phyloP scores from a whole-genome alignment of 75 land plant genomes.

The Cryptomeria japonica region DNA sequence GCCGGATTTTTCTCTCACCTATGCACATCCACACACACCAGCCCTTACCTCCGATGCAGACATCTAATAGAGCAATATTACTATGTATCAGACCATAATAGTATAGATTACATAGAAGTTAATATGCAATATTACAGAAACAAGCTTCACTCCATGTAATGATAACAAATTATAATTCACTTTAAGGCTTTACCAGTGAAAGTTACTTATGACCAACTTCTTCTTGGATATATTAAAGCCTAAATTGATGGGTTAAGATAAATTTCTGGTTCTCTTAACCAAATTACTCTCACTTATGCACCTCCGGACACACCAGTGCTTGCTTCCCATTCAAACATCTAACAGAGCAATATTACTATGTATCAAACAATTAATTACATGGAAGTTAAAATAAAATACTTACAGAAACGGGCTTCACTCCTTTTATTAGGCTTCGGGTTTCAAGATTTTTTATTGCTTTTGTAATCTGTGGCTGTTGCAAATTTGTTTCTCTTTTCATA shows the following conservation, averaged over 20 bases:
- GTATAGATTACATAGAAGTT: not conserved
- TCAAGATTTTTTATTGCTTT: slow-evolving; percentile 43
- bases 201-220: not conserved
- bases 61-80: not conserved
- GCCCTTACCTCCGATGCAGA: not conserved
- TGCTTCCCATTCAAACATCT: not conserved
- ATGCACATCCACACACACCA: not conserved
- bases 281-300: not conserved
- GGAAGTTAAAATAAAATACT: not conserved
- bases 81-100: not conserved
- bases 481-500: slow-evolving; percentile 30
- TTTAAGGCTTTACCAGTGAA: not conserved
- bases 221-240: not conserved
- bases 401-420: slow-evolving; percentile 24
- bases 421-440: slow-evolving; percentile 29
- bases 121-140: slow-evolving; percentile 7
- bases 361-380: not conserved
- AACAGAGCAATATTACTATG: not conserved
- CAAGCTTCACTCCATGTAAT: slow-evolving; percentile 30
- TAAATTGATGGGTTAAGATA: not conserved
- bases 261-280: not conserved
- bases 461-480: slow-evolving; percentile 40
- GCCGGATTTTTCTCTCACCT: not conserved
- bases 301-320: not conserved
- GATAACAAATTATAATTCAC: not conserved